Conservation (phyloP, 306 rosid genomes). For the Delonix regia region DNA sequence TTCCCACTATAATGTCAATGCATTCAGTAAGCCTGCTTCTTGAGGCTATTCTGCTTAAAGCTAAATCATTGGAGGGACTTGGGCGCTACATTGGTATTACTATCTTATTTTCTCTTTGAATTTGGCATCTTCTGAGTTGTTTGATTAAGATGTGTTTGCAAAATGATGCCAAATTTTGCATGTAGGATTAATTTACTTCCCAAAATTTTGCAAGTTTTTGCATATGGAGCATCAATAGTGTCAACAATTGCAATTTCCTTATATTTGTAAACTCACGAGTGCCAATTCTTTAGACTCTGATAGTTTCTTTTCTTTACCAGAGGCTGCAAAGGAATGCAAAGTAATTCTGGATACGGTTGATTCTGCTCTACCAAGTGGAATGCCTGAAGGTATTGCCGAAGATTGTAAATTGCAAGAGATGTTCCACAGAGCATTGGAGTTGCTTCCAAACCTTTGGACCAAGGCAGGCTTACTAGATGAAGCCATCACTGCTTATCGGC, state of each 20-base stretch:
- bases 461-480: slow-evolving; percentile 75
- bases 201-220: slow-evolving; percentile 2
- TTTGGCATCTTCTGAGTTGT: slow-evolving; percentile 25
- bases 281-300: slow-evolving; percentile 23
- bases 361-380: slow-evolving; percentile 81
- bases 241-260: background rate
- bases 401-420: slow-evolving; percentile 90
- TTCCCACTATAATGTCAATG: slow-evolving; percentile 76
- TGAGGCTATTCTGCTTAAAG: slow-evolving; percentile 91
- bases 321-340: slow-evolving; percentile 87
- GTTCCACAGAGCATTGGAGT: slow-evolving; percentile 78
- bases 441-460: slow-evolving; percentile 80
- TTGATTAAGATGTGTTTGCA: slow-evolving; percentile 22
- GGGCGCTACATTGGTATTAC: slow-evolving; percentile 65
- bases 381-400: slow-evolving; percentile 62
- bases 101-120: slow-evolving; percentile 22
- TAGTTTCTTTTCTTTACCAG: slow-evolving; percentile 52
- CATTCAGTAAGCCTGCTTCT: slow-evolving; percentile 92
- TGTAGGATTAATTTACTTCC: too few relatives aligned
- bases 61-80: slow-evolving; percentile 79
- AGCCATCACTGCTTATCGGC: slow-evolving; percentile 72
- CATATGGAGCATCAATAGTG: slow-evolving; percentile 24
- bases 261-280: background rate
- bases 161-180: slow-evolving; percentile 13
- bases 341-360: slow-evolving; percentile 79